Conservation (phyloP, 2,329 filamentous ascomycete species). For the Dothideomycetes sp. region DNA sequence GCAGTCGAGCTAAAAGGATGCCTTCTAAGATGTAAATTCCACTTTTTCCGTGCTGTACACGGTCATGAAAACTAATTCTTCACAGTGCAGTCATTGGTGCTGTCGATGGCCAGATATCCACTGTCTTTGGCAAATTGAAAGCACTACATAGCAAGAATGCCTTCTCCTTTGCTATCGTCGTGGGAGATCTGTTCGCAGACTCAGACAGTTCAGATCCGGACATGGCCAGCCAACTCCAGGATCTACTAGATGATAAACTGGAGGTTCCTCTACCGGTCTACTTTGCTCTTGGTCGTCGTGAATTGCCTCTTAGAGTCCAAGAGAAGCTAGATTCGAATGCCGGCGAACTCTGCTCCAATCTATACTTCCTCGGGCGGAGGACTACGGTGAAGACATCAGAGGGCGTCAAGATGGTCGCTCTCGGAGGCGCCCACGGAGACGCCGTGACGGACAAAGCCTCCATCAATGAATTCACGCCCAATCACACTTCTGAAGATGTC, state of each 20-base stretch:
- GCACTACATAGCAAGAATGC: constrained; percentile 76
- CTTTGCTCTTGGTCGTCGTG: constrained; percentile 68
- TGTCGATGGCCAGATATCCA: constrained; percentile 66
- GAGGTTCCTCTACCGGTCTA: constrained; percentile 75
- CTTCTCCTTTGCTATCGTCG: constrained; percentile 77
- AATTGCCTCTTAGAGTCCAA: constrained; percentile 62
- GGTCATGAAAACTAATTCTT: neutral
- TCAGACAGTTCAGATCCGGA: constrained; percentile 36
- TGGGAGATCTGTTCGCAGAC: constrained; percentile 69
- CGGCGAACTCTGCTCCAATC: constrained; percentile 72
- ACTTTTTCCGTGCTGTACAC: neutral
- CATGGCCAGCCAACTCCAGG: constrained; percentile 45
- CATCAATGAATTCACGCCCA: constrained; percentile 18
- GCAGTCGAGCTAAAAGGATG: too few relatives aligned
- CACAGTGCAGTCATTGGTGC: constrained; percentile 70
- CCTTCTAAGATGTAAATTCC: constrained; percentile 47
- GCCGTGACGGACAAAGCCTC: constrained; percentile 58
- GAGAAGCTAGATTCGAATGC: constrained; percentile 64
- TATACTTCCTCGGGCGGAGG: constrained; percentile 81
- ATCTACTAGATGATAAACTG: constrained; percentile 64
- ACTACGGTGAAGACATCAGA: constrained; percentile 83
- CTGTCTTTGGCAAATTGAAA: constrained; percentile 70
- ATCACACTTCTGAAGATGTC: constrained; percentile 13
- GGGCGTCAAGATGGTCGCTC: constrained; percentile 74
- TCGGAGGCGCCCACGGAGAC: constrained; percentile 55